phyloP scores from a whole-genome alignment of 257 asterid species.

The Solanum dulcamara region DNA sequence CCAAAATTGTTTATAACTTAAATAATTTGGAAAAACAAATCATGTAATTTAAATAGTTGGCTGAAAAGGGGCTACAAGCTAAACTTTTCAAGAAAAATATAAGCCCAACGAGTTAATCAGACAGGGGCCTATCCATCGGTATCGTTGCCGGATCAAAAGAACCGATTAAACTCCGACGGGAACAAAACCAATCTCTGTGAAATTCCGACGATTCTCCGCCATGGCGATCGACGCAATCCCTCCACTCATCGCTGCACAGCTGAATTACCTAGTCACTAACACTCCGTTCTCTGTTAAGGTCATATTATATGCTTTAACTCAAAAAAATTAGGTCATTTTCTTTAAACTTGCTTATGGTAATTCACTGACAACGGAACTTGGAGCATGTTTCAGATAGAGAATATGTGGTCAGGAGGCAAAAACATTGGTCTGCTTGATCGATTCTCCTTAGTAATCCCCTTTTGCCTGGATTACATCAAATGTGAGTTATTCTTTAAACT shows the following conservation, averaged over 20 bases:
- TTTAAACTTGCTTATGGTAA: background rate
- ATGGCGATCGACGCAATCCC: constrained; percentile 79
- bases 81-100: background rate
- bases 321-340: background rate
- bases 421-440: constrained; percentile 71
- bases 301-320: too few relatives aligned
- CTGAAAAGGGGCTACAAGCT: background rate
- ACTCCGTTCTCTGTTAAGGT: constrained; percentile 78
- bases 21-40: background rate
- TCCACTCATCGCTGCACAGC: constrained; percentile 77
- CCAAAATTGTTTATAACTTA: background rate
- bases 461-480: constrained; percentile 71
- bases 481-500: constrained; percentile 29
- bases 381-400: constrained; percentile 61
- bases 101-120: background rate
- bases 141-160: background rate
- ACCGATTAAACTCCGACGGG: background rate
- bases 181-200: background rate
- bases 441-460: constrained; percentile 70
- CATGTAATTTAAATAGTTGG: background rate
- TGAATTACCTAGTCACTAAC: constrained; percentile 51
- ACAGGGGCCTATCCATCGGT: background rate
- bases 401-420: constrained; percentile 80
- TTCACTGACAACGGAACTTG: background rate
- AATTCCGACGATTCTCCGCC: background rate